phyloP scores from a whole-genome alignment of 106 monocot genomes.

The Acorus gramineus region DNA sequence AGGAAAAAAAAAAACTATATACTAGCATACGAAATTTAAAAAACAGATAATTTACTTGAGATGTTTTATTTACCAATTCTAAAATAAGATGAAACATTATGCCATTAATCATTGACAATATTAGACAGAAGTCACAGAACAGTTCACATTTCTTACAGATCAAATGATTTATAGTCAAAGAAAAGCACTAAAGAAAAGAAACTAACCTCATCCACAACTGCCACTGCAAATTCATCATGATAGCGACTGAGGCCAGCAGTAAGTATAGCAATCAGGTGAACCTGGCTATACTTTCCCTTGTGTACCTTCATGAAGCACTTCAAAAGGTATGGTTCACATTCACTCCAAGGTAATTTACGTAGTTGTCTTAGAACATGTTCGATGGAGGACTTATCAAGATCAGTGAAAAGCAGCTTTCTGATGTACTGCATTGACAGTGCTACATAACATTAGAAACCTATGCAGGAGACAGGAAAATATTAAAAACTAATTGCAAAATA shows the following conservation, averaged over 20 bases:
- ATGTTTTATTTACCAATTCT: too few species aligned
- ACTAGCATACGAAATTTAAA: too few species aligned
- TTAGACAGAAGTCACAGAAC: neutral
- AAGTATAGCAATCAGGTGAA: conserved; percentile 79
- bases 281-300: conserved; percentile 90
- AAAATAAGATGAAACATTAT: too few species aligned
- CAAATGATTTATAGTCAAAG: too few species aligned
- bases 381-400: conserved; percentile 83
- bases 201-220: conserved; percentile 92
- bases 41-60: too few species aligned
- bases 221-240: conserved; percentile 88
- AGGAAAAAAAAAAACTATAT: too few species aligned
- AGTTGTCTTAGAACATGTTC: conserved; percentile 91
- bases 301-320: conserved; percentile 98
- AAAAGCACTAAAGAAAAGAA: neutral
- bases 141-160: too few species aligned
- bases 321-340: conserved; percentile 68
- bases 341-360: conserved; percentile 90
- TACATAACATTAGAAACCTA: neutral
- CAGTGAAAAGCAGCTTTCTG: conserved; percentile 84
- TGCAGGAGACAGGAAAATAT: neutral
- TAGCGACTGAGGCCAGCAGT: conserved; percentile 82
- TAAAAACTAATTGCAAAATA: neutral
- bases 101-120: too few species aligned
- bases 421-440: conserved; percentile 67